A percentile compares a stretch with the other conserved stretches of the same genome.
Conservation (phyloP, 306 rosid species). For the Dalbergia oliveri region DNA sequence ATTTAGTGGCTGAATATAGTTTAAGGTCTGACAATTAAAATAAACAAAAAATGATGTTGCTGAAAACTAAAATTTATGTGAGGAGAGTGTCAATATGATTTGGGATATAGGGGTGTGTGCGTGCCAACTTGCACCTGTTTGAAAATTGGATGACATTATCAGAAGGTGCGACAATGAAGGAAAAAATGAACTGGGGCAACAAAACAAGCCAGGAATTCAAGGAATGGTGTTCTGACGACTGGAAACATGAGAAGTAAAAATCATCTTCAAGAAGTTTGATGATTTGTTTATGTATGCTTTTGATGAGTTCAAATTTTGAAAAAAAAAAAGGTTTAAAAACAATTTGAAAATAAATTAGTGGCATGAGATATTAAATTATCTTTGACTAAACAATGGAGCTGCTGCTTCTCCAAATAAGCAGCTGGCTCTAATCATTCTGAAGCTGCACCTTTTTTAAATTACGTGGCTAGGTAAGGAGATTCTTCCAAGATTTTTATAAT, state of each 20-base stretch:
- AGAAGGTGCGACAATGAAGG: background rate
- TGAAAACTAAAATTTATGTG: background rate
- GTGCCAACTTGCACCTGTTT: background rate
- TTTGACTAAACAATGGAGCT: constrained; percentile 1
- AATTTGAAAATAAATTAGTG: background rate
- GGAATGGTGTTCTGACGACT: background rate
- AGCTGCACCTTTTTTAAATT: background rate
- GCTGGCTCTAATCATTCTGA: background rate
- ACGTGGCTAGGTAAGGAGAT: background rate
- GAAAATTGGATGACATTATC: background rate
- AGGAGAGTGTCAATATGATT: background rate
- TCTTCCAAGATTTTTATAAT: background rate
- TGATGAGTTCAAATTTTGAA: constrained; percentile 9
- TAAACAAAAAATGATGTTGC: background rate
- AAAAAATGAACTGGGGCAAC: background rate
- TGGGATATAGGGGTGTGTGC: background rate
- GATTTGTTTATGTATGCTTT: background rate
- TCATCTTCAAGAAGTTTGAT: background rate
- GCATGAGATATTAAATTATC: background rate
- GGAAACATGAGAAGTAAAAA: background rate
- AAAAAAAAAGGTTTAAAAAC: too few species aligned
- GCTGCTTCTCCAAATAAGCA: background rate
- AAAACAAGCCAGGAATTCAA: background rate
- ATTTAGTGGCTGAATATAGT: background rate
- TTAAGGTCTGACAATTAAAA: background rate